Evolutionary conservation across 257 asterid species (phyloP), one percentile per base, ranked within the genome.

Genomic region (Catharanthus roseus): DNA sequence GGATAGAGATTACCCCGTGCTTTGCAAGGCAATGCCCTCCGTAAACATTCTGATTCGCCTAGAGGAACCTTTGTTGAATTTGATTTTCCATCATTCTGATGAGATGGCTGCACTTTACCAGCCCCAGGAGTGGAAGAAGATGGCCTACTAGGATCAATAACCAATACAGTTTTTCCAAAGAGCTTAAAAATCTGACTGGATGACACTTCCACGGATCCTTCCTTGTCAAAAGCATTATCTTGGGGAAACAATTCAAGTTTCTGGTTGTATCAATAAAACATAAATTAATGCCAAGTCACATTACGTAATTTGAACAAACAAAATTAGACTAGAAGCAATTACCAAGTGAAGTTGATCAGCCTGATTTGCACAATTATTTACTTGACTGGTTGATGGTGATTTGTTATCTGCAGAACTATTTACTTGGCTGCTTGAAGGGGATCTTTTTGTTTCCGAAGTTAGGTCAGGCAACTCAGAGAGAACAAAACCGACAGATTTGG

Each of bases 111-210:
- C n/a, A 77, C 36, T 66, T 79, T 76, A 85, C 78, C 75, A 63
- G 78, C 34, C 26, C 69, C 75, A 10, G 56, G 36, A 47, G 74
- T 71, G 7, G 81, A 49, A 76, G 79, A 51, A 51, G 85, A 75
- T 11, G 79, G 70, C 63, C 75, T 84, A 12, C 58, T 69, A 34
- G 83, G 75, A 50, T 87, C 85, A 28, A 74, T 69, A 18, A 91
- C 82, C 68, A 82, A 54, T 23, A 93, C 82, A 0, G 93, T 93
- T 89, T 88, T 85, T 16, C 99, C 97, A 50, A 93, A 93, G 28
- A 93, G 87, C 86, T 91, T 93, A 81, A 93, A 77, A 79, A 82
- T 69, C 72, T 79, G 92, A 0, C 75, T 74, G 24, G 88, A 72
- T 60, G 90, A 75, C 66, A 78, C 79, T 72, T 84, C 91, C 0